Percentiles rank a stretch among this genome's conserved stretches.
phyloP scores from a whole-genome alignment of 2,329 filamentous ascomycete genomes.

The Proliferodiscus dingleyae region DNA sequence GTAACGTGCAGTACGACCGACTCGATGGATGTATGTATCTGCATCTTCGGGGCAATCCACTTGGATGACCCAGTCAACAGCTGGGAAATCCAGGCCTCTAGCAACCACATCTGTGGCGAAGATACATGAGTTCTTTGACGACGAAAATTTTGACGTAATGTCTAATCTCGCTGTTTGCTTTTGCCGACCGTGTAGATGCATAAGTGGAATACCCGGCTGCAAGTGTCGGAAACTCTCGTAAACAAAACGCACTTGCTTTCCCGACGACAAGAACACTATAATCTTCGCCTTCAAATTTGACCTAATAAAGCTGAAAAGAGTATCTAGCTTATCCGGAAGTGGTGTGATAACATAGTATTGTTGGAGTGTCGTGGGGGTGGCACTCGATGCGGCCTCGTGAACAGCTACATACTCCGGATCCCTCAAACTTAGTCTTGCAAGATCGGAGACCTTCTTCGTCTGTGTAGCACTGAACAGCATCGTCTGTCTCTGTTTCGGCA shows the following conservation, averaged over 20 bases:
- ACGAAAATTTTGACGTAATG: slow-evolving; percentile 77
- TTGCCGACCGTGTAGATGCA: slow-evolving; percentile 90
- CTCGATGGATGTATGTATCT: slow-evolving; percentile 96
- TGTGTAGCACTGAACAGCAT: slow-evolving; percentile 95
- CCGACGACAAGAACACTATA: slow-evolving; percentile 89
- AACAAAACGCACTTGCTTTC: slow-evolving; percentile 93
- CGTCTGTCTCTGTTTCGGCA: slow-evolving; percentile 82
- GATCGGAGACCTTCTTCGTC: slow-evolving; percentile 87
- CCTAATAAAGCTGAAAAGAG: slow-evolving; percentile 87
- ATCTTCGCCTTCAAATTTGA: slow-evolving; percentile 91
- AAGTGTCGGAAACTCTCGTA: slow-evolving; percentile 91
- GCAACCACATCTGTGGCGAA: slow-evolving; percentile 96
- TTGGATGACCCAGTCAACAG: slow-evolving; percentile 98
- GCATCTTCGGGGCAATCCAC: slow-evolving; percentile 95
- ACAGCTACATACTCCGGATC: slow-evolving; percentile 95
- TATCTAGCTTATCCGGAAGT: slow-evolving; percentile 83
- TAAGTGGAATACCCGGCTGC: slow-evolving; percentile 86
- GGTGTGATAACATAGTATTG: slow-evolving; percentile 90
- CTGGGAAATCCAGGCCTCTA: slow-evolving; percentile 89
- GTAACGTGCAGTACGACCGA: slow-evolving; percentile 91
- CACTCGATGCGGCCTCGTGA: slow-evolving; percentile 72
- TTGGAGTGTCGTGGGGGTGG: slow-evolving; percentile 78
- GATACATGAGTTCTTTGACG: slow-evolving; percentile 77
- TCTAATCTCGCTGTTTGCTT: slow-evolving; percentile 87
- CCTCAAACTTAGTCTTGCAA: slow-evolving; percentile 79